phyloP scores from a whole-genome alignment of 495 filamentous ascomycete species.

The Aspergillus sclerotiicarbonarius region DNA sequence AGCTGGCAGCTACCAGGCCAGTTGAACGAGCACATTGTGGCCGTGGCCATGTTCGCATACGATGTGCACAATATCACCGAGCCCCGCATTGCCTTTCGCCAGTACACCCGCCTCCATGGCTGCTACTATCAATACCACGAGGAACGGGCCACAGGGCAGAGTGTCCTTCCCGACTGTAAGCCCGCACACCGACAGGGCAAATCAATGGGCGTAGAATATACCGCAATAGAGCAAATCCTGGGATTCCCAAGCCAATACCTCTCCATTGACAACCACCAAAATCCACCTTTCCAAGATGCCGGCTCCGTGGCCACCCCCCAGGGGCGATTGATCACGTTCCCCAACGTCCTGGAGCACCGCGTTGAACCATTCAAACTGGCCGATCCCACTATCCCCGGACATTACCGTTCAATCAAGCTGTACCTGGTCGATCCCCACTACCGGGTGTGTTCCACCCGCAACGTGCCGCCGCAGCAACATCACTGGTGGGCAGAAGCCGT shows the following conservation, averaged over 20 bases:
- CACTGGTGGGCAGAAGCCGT: conserved; percentile 17
- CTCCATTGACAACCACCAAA: not conserved
- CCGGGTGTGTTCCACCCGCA: conserved; percentile 16
- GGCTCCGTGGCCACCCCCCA: conserved; percentile 6
- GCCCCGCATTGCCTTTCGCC: conserved; percentile 9
- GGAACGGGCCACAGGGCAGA: not conserved
- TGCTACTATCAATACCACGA: not conserved
- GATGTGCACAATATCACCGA: conserved; percentile 9
- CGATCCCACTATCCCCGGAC: conserved; percentile 5
- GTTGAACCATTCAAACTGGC: conserved; percentile 6
- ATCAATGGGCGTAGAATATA: not conserved
- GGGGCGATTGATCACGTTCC: conserved; percentile 12
- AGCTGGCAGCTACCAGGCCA: conserved; percentile 8
- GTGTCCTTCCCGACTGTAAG: not conserved
- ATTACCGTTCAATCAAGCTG: conserved; percentile 2
- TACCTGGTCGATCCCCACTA: conserved; percentile 17
- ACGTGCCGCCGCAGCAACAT: conserved; percentile 17
- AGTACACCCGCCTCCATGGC: not conserved
- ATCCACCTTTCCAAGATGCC: not conserved
- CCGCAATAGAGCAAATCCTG: not conserved
- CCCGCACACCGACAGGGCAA: not conserved
- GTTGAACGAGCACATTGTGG: conserved; percentile 12
- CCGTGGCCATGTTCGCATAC: conserved; percentile 3
- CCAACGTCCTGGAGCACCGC: conserved; percentile 9
- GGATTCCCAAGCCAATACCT: not conserved